A percentile compares a stretch with the other conserved stretches of the same genome.
These are phyloP conservation scores for Globisporangium echinulatum DNA, from an alignment of 352 stramenopile genomes.

Conservation along the genomic window DNA sequence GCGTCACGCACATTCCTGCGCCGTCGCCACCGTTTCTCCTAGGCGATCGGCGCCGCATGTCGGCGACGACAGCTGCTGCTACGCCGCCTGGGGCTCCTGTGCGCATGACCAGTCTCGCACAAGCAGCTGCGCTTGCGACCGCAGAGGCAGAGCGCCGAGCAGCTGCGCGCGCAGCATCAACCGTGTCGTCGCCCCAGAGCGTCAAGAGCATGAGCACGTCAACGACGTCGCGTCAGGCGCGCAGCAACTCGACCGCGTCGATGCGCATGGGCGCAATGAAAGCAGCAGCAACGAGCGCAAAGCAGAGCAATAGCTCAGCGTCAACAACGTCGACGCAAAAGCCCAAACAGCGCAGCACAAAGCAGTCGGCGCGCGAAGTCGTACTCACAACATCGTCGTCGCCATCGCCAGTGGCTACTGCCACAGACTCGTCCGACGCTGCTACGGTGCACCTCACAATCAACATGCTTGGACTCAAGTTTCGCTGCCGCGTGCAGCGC, in stretches of 20 bases:
- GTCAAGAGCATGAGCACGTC: background rate
- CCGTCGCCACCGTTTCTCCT: background rate
- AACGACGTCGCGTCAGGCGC: background rate
- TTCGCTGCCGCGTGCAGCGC: conserved; percentile 48
- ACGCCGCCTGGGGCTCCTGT: background rate
- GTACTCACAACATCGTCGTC: conserved; percentile 17
- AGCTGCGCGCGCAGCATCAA: background rate
- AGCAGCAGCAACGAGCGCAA: background rate
- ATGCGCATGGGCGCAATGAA: background rate
- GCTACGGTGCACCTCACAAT: conserved; percentile 39
- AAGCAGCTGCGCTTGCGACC: conserved; percentile 12
- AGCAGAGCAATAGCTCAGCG: background rate
- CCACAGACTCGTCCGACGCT: background rate
- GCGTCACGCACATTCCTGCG: background rate
- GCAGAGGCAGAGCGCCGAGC: conserved; percentile 7
- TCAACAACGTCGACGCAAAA: conserved; percentile 4
- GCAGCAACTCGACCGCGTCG: conserved; percentile 8
- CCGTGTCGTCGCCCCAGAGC: conserved; percentile 1
- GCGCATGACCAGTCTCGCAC: conserved; percentile 11
- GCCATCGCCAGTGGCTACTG: background rate
- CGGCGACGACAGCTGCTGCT: conserved; percentile 6
- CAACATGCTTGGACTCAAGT: conserved; percentile 42
- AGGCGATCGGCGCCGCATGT: conserved; percentile 4
- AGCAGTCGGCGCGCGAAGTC: conserved; percentile 4
- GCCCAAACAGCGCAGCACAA: conserved; percentile 3